A percentile compares a stretch with the other conserved stretches of the same genome.
Evolutionary conservation across 768 basidiomycete species (phyloP).

Genomic region (Dendrothele bispora): DNA sequence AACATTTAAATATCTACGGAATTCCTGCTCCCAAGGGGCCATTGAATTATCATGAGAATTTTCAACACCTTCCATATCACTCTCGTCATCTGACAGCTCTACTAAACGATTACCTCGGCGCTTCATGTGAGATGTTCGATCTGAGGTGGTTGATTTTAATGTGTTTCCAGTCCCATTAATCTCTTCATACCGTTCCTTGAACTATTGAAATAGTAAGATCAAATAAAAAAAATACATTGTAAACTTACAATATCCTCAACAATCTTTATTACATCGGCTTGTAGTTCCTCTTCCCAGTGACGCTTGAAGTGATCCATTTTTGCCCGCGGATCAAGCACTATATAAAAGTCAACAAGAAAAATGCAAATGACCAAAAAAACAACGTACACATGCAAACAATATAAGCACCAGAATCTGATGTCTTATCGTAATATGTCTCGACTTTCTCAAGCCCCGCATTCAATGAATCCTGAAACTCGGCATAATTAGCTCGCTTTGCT

Average conservation of each 20-base stretch:
- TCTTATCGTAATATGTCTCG: slow-evolving; percentile 32
- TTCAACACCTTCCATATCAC: too few species aligned
- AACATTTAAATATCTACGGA: slow-evolving; percentile 18
- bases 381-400: slow-evolving; percentile 31
- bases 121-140: too few species aligned
- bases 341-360: background rate
- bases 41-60: slow-evolving; percentile 4
- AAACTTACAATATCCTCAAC: too few species aligned
- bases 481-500: slow-evolving; percentile 12
- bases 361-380: background rate
- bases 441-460: slow-evolving; percentile 28
- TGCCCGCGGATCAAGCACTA: slow-evolving; percentile 23
- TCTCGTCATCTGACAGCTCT: slow-evolving; percentile 3
- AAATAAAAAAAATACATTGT: too few species aligned
- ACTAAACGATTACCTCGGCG: too few species aligned
- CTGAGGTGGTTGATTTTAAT: too few species aligned
- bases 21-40: slow-evolving; percentile 18
- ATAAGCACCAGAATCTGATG: slow-evolving; percentile 28
- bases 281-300: slow-evolving; percentile 21
- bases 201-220: too few species aligned
- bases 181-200: too few species aligned
- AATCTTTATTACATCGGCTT: too few species aligned
- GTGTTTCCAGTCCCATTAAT: too few species aligned
- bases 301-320: slow-evolving; percentile 23
- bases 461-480: slow-evolving; percentile 18